Percentiles rank a stretch among this genome's conserved stretches.
Conservation (phyloP, 805 yeast genomes). For the Wickerhamiella musiphila region DNA sequence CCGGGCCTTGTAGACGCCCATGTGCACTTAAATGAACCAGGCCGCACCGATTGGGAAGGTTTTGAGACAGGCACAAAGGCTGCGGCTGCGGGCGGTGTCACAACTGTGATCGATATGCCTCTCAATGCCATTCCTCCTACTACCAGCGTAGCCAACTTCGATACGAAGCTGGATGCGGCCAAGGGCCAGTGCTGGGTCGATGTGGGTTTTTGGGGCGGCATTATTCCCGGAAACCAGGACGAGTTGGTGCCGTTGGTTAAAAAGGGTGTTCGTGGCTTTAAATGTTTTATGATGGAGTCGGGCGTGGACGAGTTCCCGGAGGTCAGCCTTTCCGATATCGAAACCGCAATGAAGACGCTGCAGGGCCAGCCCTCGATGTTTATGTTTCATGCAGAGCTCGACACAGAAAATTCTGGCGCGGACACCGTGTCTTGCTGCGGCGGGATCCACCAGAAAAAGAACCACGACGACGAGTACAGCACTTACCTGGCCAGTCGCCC, state of each 20-base stretch:
- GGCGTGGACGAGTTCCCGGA: slow-evolving; percentile 94
- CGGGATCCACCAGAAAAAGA: slow-evolving; percentile 1
- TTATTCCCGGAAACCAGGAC: slow-evolving; percentile 59
- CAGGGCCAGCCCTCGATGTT: slow-evolving; percentile 48
- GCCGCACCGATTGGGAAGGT: slow-evolving; percentile 96
- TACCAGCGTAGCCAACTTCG: slow-evolving; percentile 62
- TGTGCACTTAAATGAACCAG: slow-evolving; percentile 91
- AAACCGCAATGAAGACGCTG: slow-evolving; percentile 45
- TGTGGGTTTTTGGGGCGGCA: slow-evolving; percentile 93
- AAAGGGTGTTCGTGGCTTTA: slow-evolving; percentile 87
- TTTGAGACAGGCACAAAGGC: slow-evolving; percentile 88
- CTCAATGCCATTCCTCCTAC: slow-evolving; percentile 93
- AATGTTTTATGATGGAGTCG: slow-evolving; percentile 78
- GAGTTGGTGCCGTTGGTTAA: slow-evolving; percentile 58
- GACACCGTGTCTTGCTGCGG: neutral
- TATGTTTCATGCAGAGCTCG: slow-evolving; percentile 93
- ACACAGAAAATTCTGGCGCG: slow-evolving; percentile 12
- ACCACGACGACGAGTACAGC: slow-evolving; percentile 48
- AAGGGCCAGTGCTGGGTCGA: slow-evolving; percentile 76
- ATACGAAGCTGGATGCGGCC: slow-evolving; percentile 63
- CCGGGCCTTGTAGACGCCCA: slow-evolving; percentile 92
- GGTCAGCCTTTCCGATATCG: slow-evolving; percentile 44
- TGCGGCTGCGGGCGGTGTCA: slow-evolving; percentile 92
- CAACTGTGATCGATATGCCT: slow-evolving; percentile 94
- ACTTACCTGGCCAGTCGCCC: slow-evolving; percentile 80